phyloP scores from a whole-genome alignment of 331 rosid genomes.

The Stylosanthes scabra region DNA sequence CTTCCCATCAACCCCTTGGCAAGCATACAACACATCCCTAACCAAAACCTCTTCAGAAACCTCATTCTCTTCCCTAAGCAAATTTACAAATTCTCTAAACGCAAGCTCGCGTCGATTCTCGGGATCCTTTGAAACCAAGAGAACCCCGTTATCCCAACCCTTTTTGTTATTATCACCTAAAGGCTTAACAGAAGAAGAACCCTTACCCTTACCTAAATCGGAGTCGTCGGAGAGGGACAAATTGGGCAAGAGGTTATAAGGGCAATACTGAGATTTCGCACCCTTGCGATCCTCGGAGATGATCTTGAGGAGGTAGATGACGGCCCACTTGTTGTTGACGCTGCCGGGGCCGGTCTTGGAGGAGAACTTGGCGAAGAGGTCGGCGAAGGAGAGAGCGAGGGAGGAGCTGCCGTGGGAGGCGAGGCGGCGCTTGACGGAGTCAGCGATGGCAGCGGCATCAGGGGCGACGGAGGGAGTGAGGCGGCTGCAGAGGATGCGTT shows the following conservation, averaged over 20 bases:
- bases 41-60: slow-evolving; percentile 82
- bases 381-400: slow-evolving; percentile 91
- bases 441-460: slow-evolving; percentile 90
- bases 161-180: slow-evolving; percentile 24
- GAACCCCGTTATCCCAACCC: slow-evolving; percentile 71
- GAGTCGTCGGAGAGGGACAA: slow-evolving; percentile 45
- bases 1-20: slow-evolving; percentile 92
- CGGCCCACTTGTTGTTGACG: slow-evolving; percentile 91
- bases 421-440: slow-evolving; percentile 89
- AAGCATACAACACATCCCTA: slow-evolving; percentile 87
- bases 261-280: slow-evolving; percentile 45
- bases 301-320: slow-evolving; percentile 75
- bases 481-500: slow-evolving; percentile 82
- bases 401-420: slow-evolving; percentile 87
- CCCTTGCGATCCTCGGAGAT: slow-evolving; percentile 73
- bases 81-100: slow-evolving; percentile 66
- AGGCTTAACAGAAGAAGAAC: slow-evolving; percentile 36
- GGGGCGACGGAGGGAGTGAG: slow-evolving; percentile 83
- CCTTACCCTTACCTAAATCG: slow-evolving; percentile 40
- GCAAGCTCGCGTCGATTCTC: slow-evolving; percentile 81
- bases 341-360: slow-evolving; percentile 74
- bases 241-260: slow-evolving; percentile 70
- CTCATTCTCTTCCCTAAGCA: slow-evolving; percentile 81
- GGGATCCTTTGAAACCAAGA: slow-evolving; percentile 70
- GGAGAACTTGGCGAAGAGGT: slow-evolving; percentile 79